Evolutionary conservation across 345 rosid genomes (phyloP), one percentile per base, ranked within the genome.

Genomic region (Pugionium dolabratum): DNA sequence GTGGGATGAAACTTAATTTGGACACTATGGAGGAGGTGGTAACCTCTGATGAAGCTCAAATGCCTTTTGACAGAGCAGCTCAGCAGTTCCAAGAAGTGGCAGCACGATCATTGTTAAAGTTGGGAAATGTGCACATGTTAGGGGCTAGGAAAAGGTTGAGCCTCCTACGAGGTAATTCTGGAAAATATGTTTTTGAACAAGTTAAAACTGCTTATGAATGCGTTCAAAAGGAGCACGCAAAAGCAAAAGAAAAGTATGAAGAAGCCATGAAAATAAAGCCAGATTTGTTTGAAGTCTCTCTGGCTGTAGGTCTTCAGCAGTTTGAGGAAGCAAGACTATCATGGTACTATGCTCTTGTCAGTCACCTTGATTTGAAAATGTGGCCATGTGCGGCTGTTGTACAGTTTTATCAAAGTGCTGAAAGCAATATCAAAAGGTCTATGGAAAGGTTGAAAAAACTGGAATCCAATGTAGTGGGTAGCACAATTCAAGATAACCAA

Each of bases 1-100:
- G 88, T 57, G 89, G 90, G 44, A 81, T 86, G 83, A 90, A 90
- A 75, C 75, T 83, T 26, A 90, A 85, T 75, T 83, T 90, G 35
- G 99, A 90, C 74, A 89, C 92, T 67, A 84, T 88, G 86, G 97
- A 94, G 82, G 99, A 94, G 66, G 79, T 85, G 2, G 90, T 85
- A 58, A 94, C 97, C 2, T 84, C 92, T 60, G 92, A 86, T 69
- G 92, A 85, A 75, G 96, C 96, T 42, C 97, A 90, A 71, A 71
- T 49, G 45, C 83, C 82, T 59, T 90, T 94, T 10, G 80, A 81
- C 62, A 53, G 43, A 61, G 97, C 96, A 28, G 95, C 92, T 6
- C 85, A 79, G 44, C 90, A 84, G 49, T 93, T 88, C 75, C 97
- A 86, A 80, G 95, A 90, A 77, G 78, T 86, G 81, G 85, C 95